Percentiles rank a stretch among this genome's conserved stretches.
These are phyloP conservation scores for Geotrichum restrictum DNA, from an alignment of 1,139 yeast genomes.

Conservation along the genomic window DNA sequence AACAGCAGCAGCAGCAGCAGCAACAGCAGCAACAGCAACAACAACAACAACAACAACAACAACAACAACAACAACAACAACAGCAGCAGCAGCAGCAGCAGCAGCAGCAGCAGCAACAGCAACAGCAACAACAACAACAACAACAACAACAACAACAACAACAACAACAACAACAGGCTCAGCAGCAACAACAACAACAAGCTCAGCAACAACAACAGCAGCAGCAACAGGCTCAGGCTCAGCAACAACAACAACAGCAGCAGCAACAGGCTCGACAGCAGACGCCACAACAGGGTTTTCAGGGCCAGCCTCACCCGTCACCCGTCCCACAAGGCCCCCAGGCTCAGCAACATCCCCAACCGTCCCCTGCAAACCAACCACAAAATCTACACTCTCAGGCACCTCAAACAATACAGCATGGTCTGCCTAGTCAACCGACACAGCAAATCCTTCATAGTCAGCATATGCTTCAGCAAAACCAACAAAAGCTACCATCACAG, in stretches of 20 bases:
- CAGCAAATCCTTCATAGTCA: slow-evolving; percentile 2
- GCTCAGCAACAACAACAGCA: too few relatives aligned
- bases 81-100: slow-evolving; percentile 5
- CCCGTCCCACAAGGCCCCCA: slow-evolving; percentile 2
- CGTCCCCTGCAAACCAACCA: background rate
- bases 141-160: too few relatives aligned
- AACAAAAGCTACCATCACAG: slow-evolving; percentile 6
- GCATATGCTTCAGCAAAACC: slow-evolving; percentile 1
- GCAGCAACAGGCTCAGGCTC: background rate
- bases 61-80: slow-evolving; percentile 3
- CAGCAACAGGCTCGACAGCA: slow-evolving; percentile 7
- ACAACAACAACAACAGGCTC: slow-evolving; percentile 6
- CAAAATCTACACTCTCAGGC: slow-evolving; percentile 1
- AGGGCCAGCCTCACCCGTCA: background rate
- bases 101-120: slow-evolving; percentile 6
- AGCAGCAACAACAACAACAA: slow-evolving; percentile 1
- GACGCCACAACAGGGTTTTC: slow-evolving; percentile 2
- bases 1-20: slow-evolving; percentile 1
- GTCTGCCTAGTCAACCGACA: background rate
- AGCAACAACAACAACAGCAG: background rate
- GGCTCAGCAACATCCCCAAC: slow-evolving; percentile 6
- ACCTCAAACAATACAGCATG: slow-evolving; percentile 5
- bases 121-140: slow-evolving; percentile 1
- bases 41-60: slow-evolving; percentile 3
- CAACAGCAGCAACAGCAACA: slow-evolving; percentile 1